Conservation (phyloP, 805 yeast genomes). For the Helenozyma rhizophorensis region DNA sequence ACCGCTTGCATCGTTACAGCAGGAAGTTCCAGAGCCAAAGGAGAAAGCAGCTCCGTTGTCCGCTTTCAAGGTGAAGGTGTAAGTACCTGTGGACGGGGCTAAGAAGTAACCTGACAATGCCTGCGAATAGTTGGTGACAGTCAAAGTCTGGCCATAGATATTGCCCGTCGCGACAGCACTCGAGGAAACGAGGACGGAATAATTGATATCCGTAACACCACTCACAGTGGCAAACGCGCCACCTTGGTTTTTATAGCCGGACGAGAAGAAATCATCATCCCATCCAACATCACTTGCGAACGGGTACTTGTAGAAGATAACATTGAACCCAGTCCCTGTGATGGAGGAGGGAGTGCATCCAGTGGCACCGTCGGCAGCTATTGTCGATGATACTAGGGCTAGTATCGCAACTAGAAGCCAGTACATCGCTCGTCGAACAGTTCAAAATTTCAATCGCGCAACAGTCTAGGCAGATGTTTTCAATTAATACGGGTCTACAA, state of each 20-base stretch:
- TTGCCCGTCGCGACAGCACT: not conserved
- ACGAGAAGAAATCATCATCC: conserved; percentile 3
- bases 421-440: too few relatives aligned
- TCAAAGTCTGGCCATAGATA: conserved; percentile 5
- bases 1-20: conserved; percentile 14
- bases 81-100: conserved; percentile 10
- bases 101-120: conserved; percentile 11
- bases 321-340: conserved; percentile 6
- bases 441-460: too few relatives aligned
- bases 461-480: too few relatives aligned
- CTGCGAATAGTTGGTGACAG: conserved; percentile 4
- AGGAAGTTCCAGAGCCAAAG: conserved; percentile 11
- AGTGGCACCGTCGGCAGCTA: too few relatives aligned
- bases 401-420: too few relatives aligned
- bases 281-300: conserved; percentile 5
- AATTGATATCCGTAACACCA: conserved; percentile 8
- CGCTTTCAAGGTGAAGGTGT: conserved; percentile 10
- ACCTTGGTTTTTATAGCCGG: conserved; percentile 3
- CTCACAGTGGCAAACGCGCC: conserved; percentile 1
- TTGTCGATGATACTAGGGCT: too few relatives aligned
- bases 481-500: too few relatives aligned
- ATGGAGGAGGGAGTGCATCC: not conserved
- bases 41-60: conserved; percentile 16
- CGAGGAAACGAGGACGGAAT: not conserved
- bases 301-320: conserved; percentile 4